Evolutionary conservation across 176 grass and related monocot genomes (phyloP).

Genomic region (Puccinellia tenuiflora): DNA sequence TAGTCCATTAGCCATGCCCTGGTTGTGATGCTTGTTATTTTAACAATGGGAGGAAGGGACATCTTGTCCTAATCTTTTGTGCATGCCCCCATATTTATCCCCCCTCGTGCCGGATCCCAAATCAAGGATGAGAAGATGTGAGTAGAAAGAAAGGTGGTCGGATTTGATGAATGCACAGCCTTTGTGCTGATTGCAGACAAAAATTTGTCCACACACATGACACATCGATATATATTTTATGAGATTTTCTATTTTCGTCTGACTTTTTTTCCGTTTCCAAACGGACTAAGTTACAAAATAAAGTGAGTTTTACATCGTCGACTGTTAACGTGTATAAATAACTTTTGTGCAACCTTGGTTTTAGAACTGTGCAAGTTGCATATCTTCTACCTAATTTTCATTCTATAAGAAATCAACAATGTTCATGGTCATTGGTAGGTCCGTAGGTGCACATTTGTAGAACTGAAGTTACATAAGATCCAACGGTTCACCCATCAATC

Average conservation of each 20-base stretch:
- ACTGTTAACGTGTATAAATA: background rate
- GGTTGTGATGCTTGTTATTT: background rate
- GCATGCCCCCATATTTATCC: slow-evolving; percentile 7
- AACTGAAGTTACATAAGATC: background rate
- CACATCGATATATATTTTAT: background rate
- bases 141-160: background rate
- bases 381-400: background rate
- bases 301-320: background rate
- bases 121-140: slow-evolving; percentile 46
- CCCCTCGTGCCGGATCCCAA: background rate
- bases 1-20: background rate
- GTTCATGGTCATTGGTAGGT: background rate
- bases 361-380: background rate
- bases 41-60: background rate
- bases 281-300: background rate
- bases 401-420: background rate
- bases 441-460: background rate
- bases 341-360: background rate
- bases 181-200: background rate
- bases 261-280: background rate
- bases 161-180: background rate
- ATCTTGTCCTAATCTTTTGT: slow-evolving; percentile 34
- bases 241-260: background rate
- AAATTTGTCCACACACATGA: background rate
- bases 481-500: too few relatives aligned